Base-by-base conservation (phyloP, 2,329 filamentous ascomycete genomes). In the Thermoascus crustaceus region DNA sequence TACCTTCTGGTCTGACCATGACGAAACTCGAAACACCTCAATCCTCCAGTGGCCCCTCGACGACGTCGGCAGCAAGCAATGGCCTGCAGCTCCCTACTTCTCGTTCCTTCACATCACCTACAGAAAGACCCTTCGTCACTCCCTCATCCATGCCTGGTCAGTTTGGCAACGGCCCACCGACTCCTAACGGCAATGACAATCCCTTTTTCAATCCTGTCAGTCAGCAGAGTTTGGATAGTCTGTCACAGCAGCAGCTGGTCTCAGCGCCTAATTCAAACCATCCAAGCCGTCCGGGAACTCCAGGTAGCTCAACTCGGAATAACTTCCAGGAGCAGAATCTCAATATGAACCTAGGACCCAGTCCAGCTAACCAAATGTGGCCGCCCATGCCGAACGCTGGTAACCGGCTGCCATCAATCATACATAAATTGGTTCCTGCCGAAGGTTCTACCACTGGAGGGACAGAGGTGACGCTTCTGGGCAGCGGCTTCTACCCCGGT, bases 401-500 rank as follows among this genome's bases (percentile, higher is more conserved):
- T 27, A 64, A 71, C n/a, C 64, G 71, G 19, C 67, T 68, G 11
- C 61, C 73, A 2, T 75, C 80, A 1, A 73, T 75, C 11, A 89
- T 93, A 14, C 80, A 85, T 55, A 89, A 88, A 56, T 72, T 94
- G 42, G 85, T 91, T 22, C 87, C 88, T 0, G 74, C 73, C 19
- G 84, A 93, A 57, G 87, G 87, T 0, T 84, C 87, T 5, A 84
- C 80, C 39, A 77, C 76, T 22, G 87, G 87, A 40, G 87, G 87
- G 26, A 87, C 85, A 34, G 87, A 95, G 57, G 85, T 94, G 3
- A 89, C 85, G 0, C 75, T 91, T 37, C 68, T 94, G 6, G 87
- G 88, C 11, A 83, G 79, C 44, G 78, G 80, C 9, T 94, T 94
- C 55, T 80, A 78, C 44, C 80, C 82, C 60, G 78, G 78, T 1